phyloP scores from a whole-genome alignment of 106 monocot species.

The Cymbidium sinense region DNA sequence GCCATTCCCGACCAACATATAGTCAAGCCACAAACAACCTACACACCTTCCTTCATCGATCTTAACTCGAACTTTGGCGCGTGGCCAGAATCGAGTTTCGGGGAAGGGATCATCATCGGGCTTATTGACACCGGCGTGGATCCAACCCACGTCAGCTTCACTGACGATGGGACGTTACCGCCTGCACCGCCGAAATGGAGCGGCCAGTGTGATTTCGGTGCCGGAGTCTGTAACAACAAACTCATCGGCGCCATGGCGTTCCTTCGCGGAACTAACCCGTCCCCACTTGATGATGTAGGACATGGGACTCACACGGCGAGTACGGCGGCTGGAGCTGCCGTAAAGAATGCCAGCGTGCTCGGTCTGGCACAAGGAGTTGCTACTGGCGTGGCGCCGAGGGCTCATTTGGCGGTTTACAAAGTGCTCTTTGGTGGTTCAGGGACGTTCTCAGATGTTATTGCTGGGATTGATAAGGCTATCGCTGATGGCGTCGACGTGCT shows the following conservation, averaged over 20 bases:
- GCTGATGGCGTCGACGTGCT: constrained; percentile 35
- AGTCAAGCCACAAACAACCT: constrained; percentile 17
- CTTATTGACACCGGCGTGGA: constrained; percentile 8
- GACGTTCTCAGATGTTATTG: background rate
- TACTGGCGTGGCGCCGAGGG: constrained; percentile 31
- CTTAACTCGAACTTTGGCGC: background rate
- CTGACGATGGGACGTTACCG: background rate
- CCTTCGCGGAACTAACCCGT: background rate
- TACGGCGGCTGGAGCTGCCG: constrained; percentile 30
- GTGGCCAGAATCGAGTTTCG: constrained; percentile 4
- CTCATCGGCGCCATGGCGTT: constrained; percentile 1
- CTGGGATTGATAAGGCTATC: constrained; percentile 24
- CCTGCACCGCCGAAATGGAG: constrained; percentile 4
- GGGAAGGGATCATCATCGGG: constrained; percentile 4
- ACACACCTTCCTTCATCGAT: constrained; percentile 14
- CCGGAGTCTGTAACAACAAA: constrained; percentile 16
- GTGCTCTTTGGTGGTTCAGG: background rate
- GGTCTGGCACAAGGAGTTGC: constrained; percentile 33
- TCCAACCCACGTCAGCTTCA: constrained; percentile 8
- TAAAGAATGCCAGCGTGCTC: constrained; percentile 13
- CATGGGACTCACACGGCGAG: constrained; percentile 55
- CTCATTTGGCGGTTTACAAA: constrained; percentile 44
- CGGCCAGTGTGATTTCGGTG: background rate
- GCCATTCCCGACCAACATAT: background rate
- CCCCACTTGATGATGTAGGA: constrained; percentile 23